Conservation (phyloP, 2,329 filamentous ascomycete genomes). For the Myriosclerotinia duriaeana region DNA sequence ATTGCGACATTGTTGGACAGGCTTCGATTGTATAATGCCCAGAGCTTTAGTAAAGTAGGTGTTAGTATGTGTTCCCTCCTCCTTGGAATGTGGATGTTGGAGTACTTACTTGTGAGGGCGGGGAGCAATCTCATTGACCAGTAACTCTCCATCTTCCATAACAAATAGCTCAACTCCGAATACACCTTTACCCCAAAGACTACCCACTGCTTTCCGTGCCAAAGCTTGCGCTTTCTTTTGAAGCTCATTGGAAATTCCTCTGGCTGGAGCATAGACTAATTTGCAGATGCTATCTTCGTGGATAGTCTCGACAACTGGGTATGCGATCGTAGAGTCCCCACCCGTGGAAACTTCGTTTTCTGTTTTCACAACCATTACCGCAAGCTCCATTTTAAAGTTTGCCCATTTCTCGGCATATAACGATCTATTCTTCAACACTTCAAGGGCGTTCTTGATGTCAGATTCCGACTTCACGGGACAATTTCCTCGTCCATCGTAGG, state of each 20-base stretch:
- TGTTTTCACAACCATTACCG: constrained; percentile 92
- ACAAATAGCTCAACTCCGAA: constrained; percentile 98
- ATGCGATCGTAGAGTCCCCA: constrained; percentile 61
- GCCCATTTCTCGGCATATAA: constrained; percentile 74
- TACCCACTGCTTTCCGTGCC: constrained; percentile 74
- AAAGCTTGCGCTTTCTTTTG: constrained; percentile 69
- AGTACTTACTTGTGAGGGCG: constrained; percentile 31
- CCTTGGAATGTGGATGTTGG: background rate
- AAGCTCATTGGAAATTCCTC: constrained; percentile 61
- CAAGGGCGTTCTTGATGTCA: constrained; percentile 65
- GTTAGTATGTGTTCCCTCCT: constrained; percentile 39
- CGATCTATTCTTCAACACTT: constrained; percentile 66
- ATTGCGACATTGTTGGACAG: constrained; percentile 82
- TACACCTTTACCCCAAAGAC: constrained; percentile 83
- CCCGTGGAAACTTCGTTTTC: constrained; percentile 56
- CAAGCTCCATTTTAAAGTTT: constrained; percentile 80
- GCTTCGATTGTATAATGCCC: constrained; percentile 96
- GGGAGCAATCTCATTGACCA: constrained; percentile 55
- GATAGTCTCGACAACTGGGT: constrained; percentile 89
- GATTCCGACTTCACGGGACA: constrained; percentile 59
- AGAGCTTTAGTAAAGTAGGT: constrained; percentile 67
- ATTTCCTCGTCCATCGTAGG: constrained; percentile 86
- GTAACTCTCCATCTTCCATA: constrained; percentile 65
- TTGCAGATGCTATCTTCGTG: constrained; percentile 97
- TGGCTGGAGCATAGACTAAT: constrained; percentile 81